Percentiles rank a stretch among this genome's conserved stretches.
These are phyloP conservation scores for Ascochyta lentis DNA, from an alignment of 2,329 filamentous ascomycete genomes.

Conservation along the genomic window DNA sequence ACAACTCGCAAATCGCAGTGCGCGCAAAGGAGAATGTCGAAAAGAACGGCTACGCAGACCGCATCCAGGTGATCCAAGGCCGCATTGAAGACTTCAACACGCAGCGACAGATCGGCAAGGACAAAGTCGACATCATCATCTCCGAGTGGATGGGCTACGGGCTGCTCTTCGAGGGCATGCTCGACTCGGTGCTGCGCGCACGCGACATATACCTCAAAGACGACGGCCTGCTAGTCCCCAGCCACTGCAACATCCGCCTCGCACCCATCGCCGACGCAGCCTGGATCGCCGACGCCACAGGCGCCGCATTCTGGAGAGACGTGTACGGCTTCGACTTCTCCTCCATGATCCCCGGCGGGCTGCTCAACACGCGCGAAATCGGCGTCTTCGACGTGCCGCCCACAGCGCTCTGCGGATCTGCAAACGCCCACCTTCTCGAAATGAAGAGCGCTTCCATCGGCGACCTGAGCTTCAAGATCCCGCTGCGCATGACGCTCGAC, in stretches of 20 bases:
- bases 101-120: constrained; percentile 59
- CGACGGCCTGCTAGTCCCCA: constrained; percentile 84
- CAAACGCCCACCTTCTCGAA: constrained; percentile 76
- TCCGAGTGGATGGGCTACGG: constrained; percentile 99
- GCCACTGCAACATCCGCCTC: constrained; percentile 81
- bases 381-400: constrained; percentile 42
- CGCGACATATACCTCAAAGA: constrained; percentile 84
- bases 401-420: constrained; percentile 54
- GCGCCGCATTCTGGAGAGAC: constrained; percentile 77
- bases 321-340: constrained; percentile 96
- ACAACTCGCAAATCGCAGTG: constrained; percentile 88
- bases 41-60: constrained; percentile 75
- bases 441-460: constrained; percentile 74
- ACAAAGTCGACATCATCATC: constrained; percentile 88
- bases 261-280: constrained; percentile 81
- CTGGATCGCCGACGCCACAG: constrained; percentile 77
- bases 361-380: constrained; percentile 67
- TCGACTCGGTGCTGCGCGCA: constrained; percentile 88
- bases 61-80: constrained; percentile 81
- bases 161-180: constrained; percentile 93
- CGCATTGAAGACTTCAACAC: constrained; percentile 83
- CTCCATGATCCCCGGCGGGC: constrained; percentile 83
- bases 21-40: constrained; percentile 86
- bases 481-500: constrained; percentile 68
- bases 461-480: constrained; percentile 77